Evolutionary conservation across 306 rosid genomes (phyloP).

Genomic region (Citrullus mucosospermus): DNA sequence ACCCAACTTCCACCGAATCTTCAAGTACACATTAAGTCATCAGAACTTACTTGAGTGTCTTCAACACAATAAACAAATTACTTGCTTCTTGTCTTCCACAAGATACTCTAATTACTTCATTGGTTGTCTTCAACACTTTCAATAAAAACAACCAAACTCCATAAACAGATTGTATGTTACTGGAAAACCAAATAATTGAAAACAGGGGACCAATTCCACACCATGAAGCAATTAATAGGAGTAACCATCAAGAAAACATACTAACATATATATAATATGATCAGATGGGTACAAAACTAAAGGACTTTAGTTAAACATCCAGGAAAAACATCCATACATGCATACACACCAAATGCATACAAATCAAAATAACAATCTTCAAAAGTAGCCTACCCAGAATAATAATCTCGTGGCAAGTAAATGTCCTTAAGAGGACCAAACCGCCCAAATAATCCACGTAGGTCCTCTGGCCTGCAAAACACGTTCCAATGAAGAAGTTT

Average conservation of each 20-base stretch:
- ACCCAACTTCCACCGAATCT: constrained; percentile 50
- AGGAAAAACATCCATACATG: neutral
- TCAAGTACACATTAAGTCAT: constrained; percentile 37
- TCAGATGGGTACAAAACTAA: constrained; percentile 1
- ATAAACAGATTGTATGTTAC: constrained; percentile 32
- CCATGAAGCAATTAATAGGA: too few relatives aligned
- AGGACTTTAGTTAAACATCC: neutral
- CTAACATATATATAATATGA: neutral
- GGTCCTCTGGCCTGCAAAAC: constrained; percentile 52
- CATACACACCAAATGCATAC: neutral
- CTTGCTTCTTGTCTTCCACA: constrained; percentile 58
- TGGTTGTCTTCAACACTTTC: constrained; percentile 66
- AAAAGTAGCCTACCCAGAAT: constrained; percentile 48
- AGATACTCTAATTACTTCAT: constrained; percentile 60
- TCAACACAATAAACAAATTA: constrained; percentile 38
- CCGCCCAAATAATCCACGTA: constrained; percentile 51
- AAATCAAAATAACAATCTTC: neutral
- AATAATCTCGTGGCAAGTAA: constrained; percentile 73
- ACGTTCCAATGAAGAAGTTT: neutral
- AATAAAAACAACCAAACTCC: constrained; percentile 59
- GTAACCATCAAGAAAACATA: neutral
- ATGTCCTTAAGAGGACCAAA: constrained; percentile 76
- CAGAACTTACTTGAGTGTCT: constrained; percentile 47
- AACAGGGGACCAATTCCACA: neutral
- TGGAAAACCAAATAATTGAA: constrained; percentile 1